A percentile compares a stretch with the other conserved stretches of the same genome.
These are phyloP conservation scores for Acmispon strigosus DNA, from an alignment of 306 rosid species.

Conservation along the genomic window DNA sequence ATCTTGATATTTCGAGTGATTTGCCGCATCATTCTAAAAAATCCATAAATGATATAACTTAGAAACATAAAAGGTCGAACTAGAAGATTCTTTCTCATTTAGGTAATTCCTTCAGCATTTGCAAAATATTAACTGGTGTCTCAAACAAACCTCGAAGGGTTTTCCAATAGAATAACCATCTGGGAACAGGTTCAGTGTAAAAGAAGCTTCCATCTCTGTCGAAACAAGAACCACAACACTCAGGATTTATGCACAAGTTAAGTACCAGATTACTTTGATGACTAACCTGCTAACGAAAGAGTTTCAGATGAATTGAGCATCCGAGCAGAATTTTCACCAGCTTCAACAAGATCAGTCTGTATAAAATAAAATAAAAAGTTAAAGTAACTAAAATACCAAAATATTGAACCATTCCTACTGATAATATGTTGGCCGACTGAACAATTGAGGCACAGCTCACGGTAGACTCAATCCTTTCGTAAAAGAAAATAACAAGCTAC, in stretches of 20 bases:
- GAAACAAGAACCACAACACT: conserved; percentile 27
- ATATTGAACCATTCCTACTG: background rate
- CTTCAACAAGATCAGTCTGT: conserved; percentile 44
- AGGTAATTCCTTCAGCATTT: background rate
- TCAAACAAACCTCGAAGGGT: conserved; percentile 70
- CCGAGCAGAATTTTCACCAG: conserved; percentile 33
- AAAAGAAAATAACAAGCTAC: background rate
- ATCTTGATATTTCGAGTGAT: conserved; percentile 47
- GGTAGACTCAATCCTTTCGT: background rate
- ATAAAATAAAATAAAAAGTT: conserved; percentile 9
- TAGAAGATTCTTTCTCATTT: background rate
- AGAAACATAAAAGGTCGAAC: conserved; percentile 9
- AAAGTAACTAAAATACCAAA: conserved; percentile 9
- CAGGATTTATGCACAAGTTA: conserved; percentile 13
- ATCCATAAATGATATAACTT: conserved; percentile 17
- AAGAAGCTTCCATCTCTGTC: conserved; percentile 77
- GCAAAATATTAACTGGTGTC: conserved; percentile 1
- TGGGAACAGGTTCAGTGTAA: conserved; percentile 64
- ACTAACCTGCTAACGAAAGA: conserved; percentile 39
- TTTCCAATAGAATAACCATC: conserved; percentile 91
- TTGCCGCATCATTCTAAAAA: conserved; percentile 54
- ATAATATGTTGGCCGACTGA: background rate
- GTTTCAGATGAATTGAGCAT: conserved; percentile 35
- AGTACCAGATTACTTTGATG: background rate
- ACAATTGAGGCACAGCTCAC: background rate